Evolutionary conservation across 2,329 filamentous ascomycete species (phyloP), one percentile per base, ranked within the genome.

Genomic region (Colletotrichum australisinense): DNA sequence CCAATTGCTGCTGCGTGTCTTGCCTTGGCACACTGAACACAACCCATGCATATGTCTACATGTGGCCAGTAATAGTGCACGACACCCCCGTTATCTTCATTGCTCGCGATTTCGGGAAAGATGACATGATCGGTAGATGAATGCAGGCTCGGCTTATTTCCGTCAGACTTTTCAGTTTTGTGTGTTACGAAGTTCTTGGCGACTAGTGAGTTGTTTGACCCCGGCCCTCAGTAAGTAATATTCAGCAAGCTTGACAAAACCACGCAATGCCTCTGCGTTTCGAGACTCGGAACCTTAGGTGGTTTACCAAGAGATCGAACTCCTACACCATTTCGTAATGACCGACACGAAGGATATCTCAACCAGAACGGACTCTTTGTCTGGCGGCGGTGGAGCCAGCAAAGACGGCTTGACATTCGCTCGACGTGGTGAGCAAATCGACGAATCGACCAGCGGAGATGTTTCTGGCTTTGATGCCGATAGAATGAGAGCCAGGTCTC

Each of bases 401-500:
- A 58, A 60, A 24, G 65, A 63, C 11, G 69, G 46, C 24, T 74
- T 75, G 71, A 78, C 56, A 42, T 78, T 73, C 58, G 77, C 73
- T 64, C 74, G 64, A 65, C 74, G 66, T 65, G 76, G 73, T 60
- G 77, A 73, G 77, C 77, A 63, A 16, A 30, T 75, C 28, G 77
- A 79, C 22, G 73, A 70, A 24, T 16, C 53, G 0, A 60, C 32
- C 11, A 19, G 74, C 30, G 67, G 72, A 63, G 74, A 78, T 35
- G 77, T 81, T 32, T 75, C 75, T n/a, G 80, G 80, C 1, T 82
- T 79, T 63, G 80, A 82, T 32, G 77, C 78, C 1, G 55, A 77
- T 59, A 75, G 67, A 6, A 77, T 78, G 90, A 89, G 69, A 8
- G 78, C 75, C 19, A 72, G 78, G 1, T 72, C 74, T 6, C 72